Evolutionary conservation across 352 stramenopile genomes (phyloP).

Genomic region (Saprolegnia diclina): DNA sequence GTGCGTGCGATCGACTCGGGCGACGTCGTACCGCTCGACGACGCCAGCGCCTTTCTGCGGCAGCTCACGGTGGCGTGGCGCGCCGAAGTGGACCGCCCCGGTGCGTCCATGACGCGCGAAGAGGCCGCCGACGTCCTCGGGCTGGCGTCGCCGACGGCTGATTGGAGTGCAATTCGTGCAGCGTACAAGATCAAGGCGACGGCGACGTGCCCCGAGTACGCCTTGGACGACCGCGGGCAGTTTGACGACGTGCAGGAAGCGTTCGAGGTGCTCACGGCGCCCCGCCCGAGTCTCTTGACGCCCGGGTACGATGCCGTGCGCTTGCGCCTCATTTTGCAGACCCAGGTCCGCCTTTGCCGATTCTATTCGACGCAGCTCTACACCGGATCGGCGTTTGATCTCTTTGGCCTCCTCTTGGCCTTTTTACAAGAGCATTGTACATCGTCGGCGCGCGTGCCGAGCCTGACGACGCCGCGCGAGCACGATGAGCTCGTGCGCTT

Average conservation of each 20-base stretch:
- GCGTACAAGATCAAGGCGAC: slow-evolving; percentile 15
- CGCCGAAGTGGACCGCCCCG: slow-evolving; percentile 44
- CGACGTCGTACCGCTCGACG: slow-evolving; percentile 56
- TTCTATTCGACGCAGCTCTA: slow-evolving; percentile 47
- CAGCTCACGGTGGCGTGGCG: slow-evolving; percentile 77
- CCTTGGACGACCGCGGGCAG: slow-evolving; percentile 4
- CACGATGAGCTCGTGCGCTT: slow-evolving; percentile 52
- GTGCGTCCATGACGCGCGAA: slow-evolving; percentile 31
- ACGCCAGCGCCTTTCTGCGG: slow-evolving; percentile 85
- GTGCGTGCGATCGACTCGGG: slow-evolving; percentile 62
- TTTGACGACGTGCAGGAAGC: slow-evolving; percentile 37
- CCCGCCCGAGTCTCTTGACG: slow-evolving; percentile 57
- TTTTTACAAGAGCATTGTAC: slow-evolving; percentile 60
- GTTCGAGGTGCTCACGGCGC: slow-evolving; percentile 61
- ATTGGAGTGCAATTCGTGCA: slow-evolving; percentile 3
- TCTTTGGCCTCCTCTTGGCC: slow-evolving; percentile 54
- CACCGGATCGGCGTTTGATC: slow-evolving; percentile 52
- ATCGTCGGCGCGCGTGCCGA: slow-evolving; percentile 35
- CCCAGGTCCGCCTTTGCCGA: slow-evolving; percentile 61
- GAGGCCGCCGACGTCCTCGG: slow-evolving; percentile 46
- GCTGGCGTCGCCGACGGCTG: slow-evolving; percentile 21
- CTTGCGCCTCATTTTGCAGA: slow-evolving; percentile 55
- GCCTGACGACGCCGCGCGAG: slow-evolving; percentile 43
- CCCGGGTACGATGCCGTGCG: slow-evolving; percentile 65
- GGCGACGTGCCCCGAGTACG: slow-evolving; percentile 12